Conservation (phyloP, 768 basidiomycete genomes). For the Dendrothele bispora region DNA sequence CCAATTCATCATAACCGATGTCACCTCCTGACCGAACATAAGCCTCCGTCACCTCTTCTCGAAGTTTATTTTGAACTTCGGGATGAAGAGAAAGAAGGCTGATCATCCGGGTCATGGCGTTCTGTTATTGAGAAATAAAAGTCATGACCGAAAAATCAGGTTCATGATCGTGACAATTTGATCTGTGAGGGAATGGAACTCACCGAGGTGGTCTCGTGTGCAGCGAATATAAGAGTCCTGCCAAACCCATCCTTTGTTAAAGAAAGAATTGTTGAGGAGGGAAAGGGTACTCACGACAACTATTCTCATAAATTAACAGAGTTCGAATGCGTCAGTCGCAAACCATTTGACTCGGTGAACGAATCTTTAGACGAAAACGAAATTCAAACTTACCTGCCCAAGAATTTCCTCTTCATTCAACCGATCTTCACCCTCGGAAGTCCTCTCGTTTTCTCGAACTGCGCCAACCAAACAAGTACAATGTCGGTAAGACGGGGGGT, state of each 20-base stretch:
- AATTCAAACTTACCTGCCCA: conserved; percentile 18
- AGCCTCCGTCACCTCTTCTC: conserved; percentile 32
- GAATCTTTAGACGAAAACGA: too few relatives aligned
- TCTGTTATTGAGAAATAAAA: too few relatives aligned
- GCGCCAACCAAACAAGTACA: background rate
- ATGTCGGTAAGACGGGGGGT: background rate
- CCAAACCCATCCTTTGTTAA: background rate
- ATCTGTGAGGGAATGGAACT: background rate
- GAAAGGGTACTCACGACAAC: conserved; percentile 6
- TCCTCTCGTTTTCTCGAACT: conserved; percentile 18
- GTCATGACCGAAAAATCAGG: too few relatives aligned
- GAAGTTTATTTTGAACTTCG: conserved; percentile 31
- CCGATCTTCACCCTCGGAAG: conserved; percentile 17
- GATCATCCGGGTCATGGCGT: conserved; percentile 36
- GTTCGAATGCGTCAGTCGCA: too few relatives aligned
- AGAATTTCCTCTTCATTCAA: conserved; percentile 27
- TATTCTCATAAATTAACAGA: too few relatives aligned
- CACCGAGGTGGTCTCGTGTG: conserved; percentile 42
- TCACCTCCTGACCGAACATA: conserved; percentile 16
- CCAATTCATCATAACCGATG: conserved; percentile 36
- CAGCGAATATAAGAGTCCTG: conserved; percentile 35
- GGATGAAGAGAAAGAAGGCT: conserved; percentile 30
- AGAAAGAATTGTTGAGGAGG: background rate
- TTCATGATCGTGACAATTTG: too few relatives aligned
- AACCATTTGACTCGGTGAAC: too few relatives aligned